Evolutionary conservation across 108 stramenopile species (phyloP).

Genomic region (Schizochytrium sp.): DNA sequence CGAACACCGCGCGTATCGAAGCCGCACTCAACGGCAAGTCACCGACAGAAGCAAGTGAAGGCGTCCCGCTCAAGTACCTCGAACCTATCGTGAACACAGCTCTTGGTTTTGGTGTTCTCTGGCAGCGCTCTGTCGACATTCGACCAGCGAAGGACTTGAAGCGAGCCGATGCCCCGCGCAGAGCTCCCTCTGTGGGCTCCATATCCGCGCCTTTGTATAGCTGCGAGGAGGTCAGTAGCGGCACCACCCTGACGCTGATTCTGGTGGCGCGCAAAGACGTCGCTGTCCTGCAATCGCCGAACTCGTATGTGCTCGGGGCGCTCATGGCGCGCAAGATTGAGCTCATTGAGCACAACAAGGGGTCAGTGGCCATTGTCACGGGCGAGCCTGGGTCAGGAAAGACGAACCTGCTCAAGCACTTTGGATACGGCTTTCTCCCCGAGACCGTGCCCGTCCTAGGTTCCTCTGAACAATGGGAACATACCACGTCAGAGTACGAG

Average conservation of each 20-base stretch:
- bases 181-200: not conserved
- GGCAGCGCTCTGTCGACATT: not conserved
- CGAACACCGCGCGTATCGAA: not conserved
- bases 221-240: not conserved
- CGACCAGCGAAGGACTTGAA: not conserved
- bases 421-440: not conserved
- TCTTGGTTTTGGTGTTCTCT: not conserved
- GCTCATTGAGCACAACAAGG: not conserved
- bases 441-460: not conserved
- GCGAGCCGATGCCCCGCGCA: not conserved
- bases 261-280: not conserved
- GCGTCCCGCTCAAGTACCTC: not conserved
- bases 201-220: not conserved
- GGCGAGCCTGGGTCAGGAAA: slow-evolving; percentile 2
- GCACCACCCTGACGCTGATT: not conserved
- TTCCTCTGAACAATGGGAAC: not conserved
- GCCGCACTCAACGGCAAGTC: no score
- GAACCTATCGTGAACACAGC: not conserved
- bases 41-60: not conserved
- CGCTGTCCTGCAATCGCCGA: not conserved
- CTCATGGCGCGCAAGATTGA: slow-evolving; percentile 3
- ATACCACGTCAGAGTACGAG: not conserved
- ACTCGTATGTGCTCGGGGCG: not conserved
- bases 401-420: not conserved
- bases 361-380: not conserved